Conservation (phyloP, 495 filamentous ascomycete genomes). For the Aspergillus hancockii region DNA sequence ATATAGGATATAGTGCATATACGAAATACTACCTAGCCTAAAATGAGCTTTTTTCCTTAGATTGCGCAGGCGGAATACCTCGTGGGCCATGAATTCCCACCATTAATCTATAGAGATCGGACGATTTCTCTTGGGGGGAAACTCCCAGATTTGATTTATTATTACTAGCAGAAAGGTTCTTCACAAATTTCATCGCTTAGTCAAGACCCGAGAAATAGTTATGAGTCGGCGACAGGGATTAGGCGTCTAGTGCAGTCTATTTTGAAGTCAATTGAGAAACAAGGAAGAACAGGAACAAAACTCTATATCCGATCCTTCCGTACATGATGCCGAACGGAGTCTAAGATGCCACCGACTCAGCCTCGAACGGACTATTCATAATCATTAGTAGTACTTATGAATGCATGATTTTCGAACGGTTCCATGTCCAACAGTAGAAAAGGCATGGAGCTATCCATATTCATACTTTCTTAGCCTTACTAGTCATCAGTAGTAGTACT, state of each 20-base stretch:
- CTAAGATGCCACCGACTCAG: neutral
- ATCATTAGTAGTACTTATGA: no score
- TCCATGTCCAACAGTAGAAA: neutral
- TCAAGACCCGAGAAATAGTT: neutral
- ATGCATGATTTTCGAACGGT: neutral
- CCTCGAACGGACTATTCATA: neutral
- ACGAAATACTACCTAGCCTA: neutral
- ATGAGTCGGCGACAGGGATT: neutral
- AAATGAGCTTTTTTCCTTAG: neutral
- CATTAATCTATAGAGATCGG: neutral
- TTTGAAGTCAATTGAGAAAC: neutral
- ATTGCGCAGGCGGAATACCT: neutral
- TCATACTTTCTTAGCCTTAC: neutral
- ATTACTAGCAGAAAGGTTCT: neutral
- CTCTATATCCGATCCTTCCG: neutral
- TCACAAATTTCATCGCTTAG: neutral
- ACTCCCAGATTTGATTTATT: neutral
- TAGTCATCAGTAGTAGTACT: neutral
- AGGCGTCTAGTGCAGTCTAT: neutral
- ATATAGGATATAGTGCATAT: neutral
- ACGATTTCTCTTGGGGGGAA: neutral
- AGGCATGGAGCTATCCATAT: neutral
- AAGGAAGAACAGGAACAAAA: neutral
- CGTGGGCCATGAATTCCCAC: neutral
- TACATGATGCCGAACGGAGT: neutral